These are phyloP conservation scores for Sphagnum tenellum DNA, from an alignment of 225 moss, liverwort and hornwort species.

Conservation along the genomic window DNA sequence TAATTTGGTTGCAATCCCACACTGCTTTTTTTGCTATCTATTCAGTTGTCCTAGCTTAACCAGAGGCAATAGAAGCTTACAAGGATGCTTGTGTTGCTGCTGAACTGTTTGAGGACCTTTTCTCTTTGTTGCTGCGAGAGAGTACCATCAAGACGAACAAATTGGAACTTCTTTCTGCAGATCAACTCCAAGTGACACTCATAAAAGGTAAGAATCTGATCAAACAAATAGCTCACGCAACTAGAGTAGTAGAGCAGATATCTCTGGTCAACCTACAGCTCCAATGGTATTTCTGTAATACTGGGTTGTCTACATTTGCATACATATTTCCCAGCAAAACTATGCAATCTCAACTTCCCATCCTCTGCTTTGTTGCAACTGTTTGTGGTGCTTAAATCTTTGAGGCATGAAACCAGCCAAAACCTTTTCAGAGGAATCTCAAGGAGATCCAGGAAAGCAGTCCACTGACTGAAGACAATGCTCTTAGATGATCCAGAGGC, in stretches of 20 bases:
- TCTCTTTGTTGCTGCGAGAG: slow-evolving; percentile 80
- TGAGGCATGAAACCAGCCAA: neutral
- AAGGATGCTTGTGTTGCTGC: slow-evolving; percentile 47
- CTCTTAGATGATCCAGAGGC: slow-evolving; percentile 52
- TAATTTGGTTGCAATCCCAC: too few species aligned
- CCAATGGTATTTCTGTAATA: too few species aligned
- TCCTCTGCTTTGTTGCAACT: too few species aligned
- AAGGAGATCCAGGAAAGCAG: slow-evolving; percentile 85
- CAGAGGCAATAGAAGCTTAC: slow-evolving; percentile 17
- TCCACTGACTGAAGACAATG: slow-evolving; percentile 89
- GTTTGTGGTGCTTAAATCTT: neutral
- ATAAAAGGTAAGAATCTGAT: too few species aligned
- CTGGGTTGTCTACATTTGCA: too few species aligned
- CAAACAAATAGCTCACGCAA: too few species aligned
- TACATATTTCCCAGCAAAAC: too few species aligned
- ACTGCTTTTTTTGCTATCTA: too few species aligned
- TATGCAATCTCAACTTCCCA: too few species aligned
- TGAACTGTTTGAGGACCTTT: slow-evolving; percentile 64
- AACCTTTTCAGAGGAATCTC: slow-evolving; percentile 74
- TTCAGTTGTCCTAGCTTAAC: neutral
- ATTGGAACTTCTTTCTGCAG: slow-evolving; percentile 49
- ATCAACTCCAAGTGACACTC: neutral
- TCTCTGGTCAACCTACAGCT: too few species aligned
- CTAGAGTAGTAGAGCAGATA: too few species aligned
- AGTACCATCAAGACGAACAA: slow-evolving; percentile 69